Percentiles rank a stretch among this genome's conserved stretches.
Conservation (phyloP, 2,329 filamentous ascomycete species). For the Sarocladium oryzae region DNA sequence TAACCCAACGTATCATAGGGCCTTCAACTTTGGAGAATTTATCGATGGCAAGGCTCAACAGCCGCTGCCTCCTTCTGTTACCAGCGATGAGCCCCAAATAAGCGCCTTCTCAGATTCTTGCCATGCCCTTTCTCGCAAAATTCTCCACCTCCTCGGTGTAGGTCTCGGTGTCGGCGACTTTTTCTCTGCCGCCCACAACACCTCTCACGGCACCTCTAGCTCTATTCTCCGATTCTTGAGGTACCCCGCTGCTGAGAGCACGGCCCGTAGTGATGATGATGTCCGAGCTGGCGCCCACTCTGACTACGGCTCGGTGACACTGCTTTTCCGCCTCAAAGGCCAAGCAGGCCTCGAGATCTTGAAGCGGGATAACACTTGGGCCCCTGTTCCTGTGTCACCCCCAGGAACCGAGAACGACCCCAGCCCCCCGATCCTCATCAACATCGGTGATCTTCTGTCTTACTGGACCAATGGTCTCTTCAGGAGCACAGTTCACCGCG, state of each 20-base stretch:
- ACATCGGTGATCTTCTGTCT: constrained; percentile 63
- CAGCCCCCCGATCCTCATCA: constrained; percentile 71
- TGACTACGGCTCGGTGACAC: constrained; percentile 68
- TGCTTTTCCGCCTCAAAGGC: constrained; percentile 79
- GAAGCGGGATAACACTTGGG: constrained; percentile 50
- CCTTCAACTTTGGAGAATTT: constrained; percentile 88
- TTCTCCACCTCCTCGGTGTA: constrained; percentile 71
- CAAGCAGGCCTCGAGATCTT: constrained; percentile 84
- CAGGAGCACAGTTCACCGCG: constrained; percentile 81
- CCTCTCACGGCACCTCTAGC: constrained; percentile 39
- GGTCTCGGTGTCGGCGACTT: constrained; percentile 60
- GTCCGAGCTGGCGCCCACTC: constrained; percentile 88
- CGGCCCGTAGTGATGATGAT: constrained; percentile 44
- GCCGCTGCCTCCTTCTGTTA: constrained; percentile 62
- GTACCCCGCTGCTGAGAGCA: constrained; percentile 53
- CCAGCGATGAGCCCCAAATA: constrained; percentile 53
- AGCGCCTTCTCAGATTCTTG: constrained; percentile 63
- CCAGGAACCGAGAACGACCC: constrained; percentile 50
- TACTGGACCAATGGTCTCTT: constrained; percentile 91
- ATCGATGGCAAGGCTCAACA: constrained; percentile 63
- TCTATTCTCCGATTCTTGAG: constrained; percentile 65
- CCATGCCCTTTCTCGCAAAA: constrained; percentile 61
- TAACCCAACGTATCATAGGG: too few species aligned
- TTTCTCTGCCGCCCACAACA: constrained; percentile 47
- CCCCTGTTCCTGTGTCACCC: constrained; percentile 61